phyloP scores from a whole-genome alignment of 2,329 filamentous ascomycete genomes.

The Apiospora malaysiana region DNA sequence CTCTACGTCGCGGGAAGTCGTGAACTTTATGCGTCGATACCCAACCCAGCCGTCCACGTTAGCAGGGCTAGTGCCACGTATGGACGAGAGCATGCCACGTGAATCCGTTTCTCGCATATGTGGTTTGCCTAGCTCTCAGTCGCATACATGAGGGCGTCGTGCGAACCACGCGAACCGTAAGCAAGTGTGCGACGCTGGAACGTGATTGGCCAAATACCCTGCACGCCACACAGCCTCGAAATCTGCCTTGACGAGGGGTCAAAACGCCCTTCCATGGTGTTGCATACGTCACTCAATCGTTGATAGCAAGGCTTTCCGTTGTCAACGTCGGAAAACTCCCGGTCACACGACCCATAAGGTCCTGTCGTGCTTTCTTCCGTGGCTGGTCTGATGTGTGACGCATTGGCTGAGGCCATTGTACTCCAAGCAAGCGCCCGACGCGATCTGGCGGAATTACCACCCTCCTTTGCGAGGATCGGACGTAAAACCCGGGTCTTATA shows the following conservation, averaged over 20 bases:
- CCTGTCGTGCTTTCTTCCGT: neutral
- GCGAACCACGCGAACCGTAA: slow-evolving; percentile 1
- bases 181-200: neutral
- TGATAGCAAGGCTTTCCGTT: neutral
- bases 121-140: neutral
- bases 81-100: neutral
- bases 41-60: neutral
- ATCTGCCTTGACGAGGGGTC: neutral
- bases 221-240: neutral
- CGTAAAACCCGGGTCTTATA: too few relatives aligned
- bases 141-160: neutral
- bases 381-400: neutral
- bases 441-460: too few relatives aligned
- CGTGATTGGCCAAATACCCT: neutral
- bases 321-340: neutral
- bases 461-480: neutral
- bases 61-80: neutral
- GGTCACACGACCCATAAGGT: neutral
- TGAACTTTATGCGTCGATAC: neutral
- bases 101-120: neutral
- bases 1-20: neutral
- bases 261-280: neutral
- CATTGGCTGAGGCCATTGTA: neutral
- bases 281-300: neutral
- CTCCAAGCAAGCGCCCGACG: neutral